Evolutionary conservation across 768 basidiomycete genomes (phyloP), one percentile per base, ranked within the genome.

Genomic region (Chlorophyllum brunneum): DNA sequence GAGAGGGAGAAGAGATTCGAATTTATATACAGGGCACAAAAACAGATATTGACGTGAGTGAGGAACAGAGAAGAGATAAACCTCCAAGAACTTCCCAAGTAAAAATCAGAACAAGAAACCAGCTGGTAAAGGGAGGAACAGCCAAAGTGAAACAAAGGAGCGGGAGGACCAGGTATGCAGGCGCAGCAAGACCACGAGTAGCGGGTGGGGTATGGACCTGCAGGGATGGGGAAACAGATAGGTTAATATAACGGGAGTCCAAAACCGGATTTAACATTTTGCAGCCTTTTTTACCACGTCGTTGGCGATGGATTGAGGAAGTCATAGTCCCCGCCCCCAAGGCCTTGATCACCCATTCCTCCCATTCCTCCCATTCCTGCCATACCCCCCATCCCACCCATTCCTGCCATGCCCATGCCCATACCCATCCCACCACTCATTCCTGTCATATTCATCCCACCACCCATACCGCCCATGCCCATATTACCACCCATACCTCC

Each of bases 391-490:
- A 37, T 27, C 3, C 44, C 44, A 8, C 44, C 44, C 44, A 45
- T 30, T 5, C 44, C 43, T 15, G 27, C 30, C 44, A 45, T 45
- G 16, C 26, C 44, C 23, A 23, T 26, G 16, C 48, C 48, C 51
- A 52, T 52, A 27, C 42, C 34, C 33, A 33, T 37, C 5, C 50
- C 51, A 15, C 27, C 16, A n/a, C 26, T 26, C 53, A 54, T 54
- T 7, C 40, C 40, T 15, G 47, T 48, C 48, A 43, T 43, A 23
- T 30, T 34, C 43, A 43, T 33, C 13, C 44, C 45, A 22, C 50
- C 16, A 27, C 47, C 40, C 54, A 55, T 55, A 5, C 43, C 44
- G n/a, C 50, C 54, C 54, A 53, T 49, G 4, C 54, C 51, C 54
- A 58, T 54, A 9, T 37, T 36, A 30, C 18, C n/a, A 43, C 31